Conservation (phyloP, 1,284 basidiomycete genomes). For the Ceratobasidium sp. region DNA sequence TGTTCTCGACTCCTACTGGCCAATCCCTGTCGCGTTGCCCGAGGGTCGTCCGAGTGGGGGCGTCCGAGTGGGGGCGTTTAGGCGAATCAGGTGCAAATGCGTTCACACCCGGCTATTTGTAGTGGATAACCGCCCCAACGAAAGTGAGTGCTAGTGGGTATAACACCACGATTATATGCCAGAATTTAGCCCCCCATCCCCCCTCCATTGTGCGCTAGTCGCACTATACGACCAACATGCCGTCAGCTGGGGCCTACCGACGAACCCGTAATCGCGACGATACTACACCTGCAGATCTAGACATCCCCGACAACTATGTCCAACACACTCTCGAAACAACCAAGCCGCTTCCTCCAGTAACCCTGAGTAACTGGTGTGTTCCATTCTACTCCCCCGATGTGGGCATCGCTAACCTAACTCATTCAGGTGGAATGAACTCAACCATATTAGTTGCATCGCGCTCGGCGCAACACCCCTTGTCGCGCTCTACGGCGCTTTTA, state of each 20-base stretch:
- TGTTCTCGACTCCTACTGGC: slow-evolving; percentile 72
- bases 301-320: slow-evolving; percentile 91
- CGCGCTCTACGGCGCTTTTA: slow-evolving; percentile 74
- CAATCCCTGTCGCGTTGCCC: slow-evolving; percentile 84
- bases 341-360: slow-evolving; percentile 80
- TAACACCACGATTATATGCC: neutral
- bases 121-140: slow-evolving; percentile 67
- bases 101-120: slow-evolving; percentile 15
- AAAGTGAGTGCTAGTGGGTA: neutral
- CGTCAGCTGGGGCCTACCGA: slow-evolving; percentile 44
- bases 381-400: slow-evolving; percentile 52
- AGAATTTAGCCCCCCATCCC: slow-evolving; percentile 93
- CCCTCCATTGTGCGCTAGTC: too few relatives aligned
- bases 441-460: slow-evolving; percentile 78
- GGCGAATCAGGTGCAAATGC: neutral
- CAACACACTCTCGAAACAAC: slow-evolving; percentile 80
- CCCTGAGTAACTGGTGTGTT: slow-evolving; percentile 65
- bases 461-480: slow-evolving; percentile 78
- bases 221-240: slow-evolving; percentile 81
- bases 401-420: slow-evolving; percentile 61
- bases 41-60: slow-evolving; percentile 86
- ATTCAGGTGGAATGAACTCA: slow-evolving; percentile 66
- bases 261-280: slow-evolving; percentile 46
- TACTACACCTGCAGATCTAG: slow-evolving; percentile 64
- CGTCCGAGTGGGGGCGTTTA: slow-evolving; percentile 81